Evolutionary conservation across 257 asterid species (phyloP).

Genomic region (Scutellaria barbata): DNA sequence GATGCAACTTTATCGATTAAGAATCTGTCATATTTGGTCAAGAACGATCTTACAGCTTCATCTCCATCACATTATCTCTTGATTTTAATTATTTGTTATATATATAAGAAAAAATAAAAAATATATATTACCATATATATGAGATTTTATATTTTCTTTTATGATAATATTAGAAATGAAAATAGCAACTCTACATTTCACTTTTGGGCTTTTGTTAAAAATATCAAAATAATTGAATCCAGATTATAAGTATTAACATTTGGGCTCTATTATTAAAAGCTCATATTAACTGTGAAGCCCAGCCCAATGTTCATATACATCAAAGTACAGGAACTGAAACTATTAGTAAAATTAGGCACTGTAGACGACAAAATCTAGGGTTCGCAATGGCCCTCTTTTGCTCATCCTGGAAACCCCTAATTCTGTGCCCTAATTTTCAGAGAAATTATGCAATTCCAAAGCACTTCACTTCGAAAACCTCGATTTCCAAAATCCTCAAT

Average conservation of each 20-base stretch:
- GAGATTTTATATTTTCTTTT: too few species aligned
- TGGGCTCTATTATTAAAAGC: background rate
- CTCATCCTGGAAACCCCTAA: slow-evolving; percentile 32
- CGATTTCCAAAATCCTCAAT: slow-evolving; percentile 12
- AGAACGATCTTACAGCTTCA: too few species aligned
- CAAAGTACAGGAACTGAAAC: slow-evolving; percentile 6
- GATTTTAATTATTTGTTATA: too few species aligned
- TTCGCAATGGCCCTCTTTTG: slow-evolving; percentile 44
- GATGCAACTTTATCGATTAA: too few species aligned
- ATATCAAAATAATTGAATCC: background rate
- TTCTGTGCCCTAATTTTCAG: slow-evolving; percentile 34
- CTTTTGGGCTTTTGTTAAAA: slow-evolving; percentile 25
- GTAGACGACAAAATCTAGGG: slow-evolving; percentile 37
- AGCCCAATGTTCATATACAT: slow-evolving; percentile 28
- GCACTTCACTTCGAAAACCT: slow-evolving; percentile 26
- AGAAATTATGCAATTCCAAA: slow-evolving; percentile 29
- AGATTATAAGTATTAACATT: background rate
- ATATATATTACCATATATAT: too few species aligned
- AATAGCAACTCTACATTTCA: background rate
- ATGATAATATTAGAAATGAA: too few species aligned
- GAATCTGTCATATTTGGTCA: too few species aligned
- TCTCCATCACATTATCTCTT: too few species aligned
- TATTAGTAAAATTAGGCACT: slow-evolving; percentile 9
- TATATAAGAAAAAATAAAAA: too few species aligned
- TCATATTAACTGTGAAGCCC: slow-evolving; percentile 11